phyloP scores from a whole-genome alignment of 2,329 filamentous ascomycete genomes.

The Pseudopyricularia cyperi region DNA sequence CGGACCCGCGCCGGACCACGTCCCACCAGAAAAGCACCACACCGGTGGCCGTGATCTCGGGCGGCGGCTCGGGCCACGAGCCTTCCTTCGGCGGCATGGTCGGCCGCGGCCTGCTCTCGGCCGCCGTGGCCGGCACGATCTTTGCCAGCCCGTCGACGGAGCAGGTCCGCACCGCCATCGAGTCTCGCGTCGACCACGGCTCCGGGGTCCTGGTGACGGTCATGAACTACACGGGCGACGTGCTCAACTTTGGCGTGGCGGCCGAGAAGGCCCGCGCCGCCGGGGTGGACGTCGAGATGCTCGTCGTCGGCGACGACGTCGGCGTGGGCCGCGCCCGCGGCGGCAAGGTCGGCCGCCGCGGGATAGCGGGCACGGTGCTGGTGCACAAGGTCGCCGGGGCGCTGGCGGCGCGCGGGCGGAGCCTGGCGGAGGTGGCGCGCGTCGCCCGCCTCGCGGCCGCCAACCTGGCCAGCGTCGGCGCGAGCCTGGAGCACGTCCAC shows the following conservation, averaged over 20 bases:
- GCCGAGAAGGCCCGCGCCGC: slow-evolving; percentile 82
- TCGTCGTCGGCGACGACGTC: slow-evolving; percentile 84
- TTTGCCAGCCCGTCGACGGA: slow-evolving; percentile 65
- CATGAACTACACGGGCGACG: slow-evolving; percentile 88
- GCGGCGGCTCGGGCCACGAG: slow-evolving; percentile 83
- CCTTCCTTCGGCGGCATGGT: slow-evolving; percentile 81
- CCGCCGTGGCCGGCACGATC: slow-evolving; percentile 73
- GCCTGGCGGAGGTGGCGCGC: slow-evolving; percentile 57
- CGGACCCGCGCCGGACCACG: slow-evolving; percentile 23
- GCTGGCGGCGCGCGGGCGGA: slow-evolving; percentile 57
- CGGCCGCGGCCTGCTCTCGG: slow-evolving; percentile 65
- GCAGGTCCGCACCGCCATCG: slow-evolving; percentile 68
- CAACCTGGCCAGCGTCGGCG: slow-evolving; percentile 76
- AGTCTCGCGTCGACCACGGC: slow-evolving; percentile 51
- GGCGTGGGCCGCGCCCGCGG: slow-evolving; percentile 70
- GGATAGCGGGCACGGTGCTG: slow-evolving; percentile 82
- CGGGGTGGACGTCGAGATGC: slow-evolving; percentile 71
- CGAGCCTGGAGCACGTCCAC: slow-evolving; percentile 82
- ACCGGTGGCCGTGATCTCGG: slow-evolving; percentile 73
- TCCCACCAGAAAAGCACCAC: too few species aligned
- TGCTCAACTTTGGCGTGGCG: slow-evolving; percentile 87
- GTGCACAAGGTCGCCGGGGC: slow-evolving; percentile 87
- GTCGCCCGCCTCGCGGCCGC: slow-evolving; percentile 59
- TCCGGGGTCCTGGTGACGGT: slow-evolving; percentile 73
- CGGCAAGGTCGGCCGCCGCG: slow-evolving; percentile 84